Evolutionary conservation across 768 basidiomycete genomes (phyloP).

Genomic region (Lentinus tigrinus): DNA sequence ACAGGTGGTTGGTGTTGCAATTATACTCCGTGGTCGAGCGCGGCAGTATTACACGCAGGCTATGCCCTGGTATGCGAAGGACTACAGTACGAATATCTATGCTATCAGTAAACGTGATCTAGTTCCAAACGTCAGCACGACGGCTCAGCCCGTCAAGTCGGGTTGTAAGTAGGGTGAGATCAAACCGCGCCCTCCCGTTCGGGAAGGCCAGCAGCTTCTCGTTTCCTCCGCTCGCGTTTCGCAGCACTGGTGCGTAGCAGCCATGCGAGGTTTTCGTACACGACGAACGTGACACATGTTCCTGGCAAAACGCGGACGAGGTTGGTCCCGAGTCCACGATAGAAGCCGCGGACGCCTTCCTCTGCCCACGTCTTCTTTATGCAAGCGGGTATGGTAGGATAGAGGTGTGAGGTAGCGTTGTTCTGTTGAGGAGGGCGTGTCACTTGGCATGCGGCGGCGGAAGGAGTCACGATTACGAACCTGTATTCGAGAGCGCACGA

Average conservation of each 20-base stretch:
- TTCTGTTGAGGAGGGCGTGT: constrained; percentile 42
- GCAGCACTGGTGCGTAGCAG: constrained; percentile 64
- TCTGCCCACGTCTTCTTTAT: constrained; percentile 77
- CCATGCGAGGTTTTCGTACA: constrained; percentile 93
- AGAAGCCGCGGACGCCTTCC: constrained; percentile 86
- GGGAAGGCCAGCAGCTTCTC: background rate
- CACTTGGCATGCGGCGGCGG: background rate
- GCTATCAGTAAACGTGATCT: background rate
- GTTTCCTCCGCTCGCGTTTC: constrained; percentile 38
- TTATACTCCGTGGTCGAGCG: background rate
- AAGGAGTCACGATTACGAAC: constrained; percentile 38
- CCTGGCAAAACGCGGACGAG: constrained; percentile 93
- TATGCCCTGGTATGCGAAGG: background rate
- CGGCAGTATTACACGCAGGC: background rate
- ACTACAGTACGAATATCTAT: background rate
- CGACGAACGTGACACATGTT: constrained; percentile 97
- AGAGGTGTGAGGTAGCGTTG: constrained; percentile 61
- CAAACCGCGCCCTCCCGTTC: background rate
- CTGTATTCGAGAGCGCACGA: constrained; percentile 91
- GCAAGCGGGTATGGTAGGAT: constrained; percentile 82
- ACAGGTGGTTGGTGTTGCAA: background rate
- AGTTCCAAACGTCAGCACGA: background rate
- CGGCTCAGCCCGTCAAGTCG: no score
- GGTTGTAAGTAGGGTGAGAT: background rate
- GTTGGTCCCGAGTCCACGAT: constrained; percentile 93